Conservation (phyloP, 176 grass and related monocot species). For the Aegilops longissima region DNA sequence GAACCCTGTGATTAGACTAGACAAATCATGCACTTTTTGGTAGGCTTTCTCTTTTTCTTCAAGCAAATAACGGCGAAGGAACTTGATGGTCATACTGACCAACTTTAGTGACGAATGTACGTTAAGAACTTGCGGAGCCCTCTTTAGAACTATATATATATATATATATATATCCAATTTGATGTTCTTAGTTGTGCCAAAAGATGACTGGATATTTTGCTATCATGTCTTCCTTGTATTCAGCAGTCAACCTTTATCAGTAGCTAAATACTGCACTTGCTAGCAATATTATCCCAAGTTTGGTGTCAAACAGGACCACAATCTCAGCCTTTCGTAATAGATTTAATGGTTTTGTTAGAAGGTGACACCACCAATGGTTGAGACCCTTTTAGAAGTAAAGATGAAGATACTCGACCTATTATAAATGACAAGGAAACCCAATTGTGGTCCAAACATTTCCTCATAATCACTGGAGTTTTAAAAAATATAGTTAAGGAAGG, state of each 20-base stretch:
- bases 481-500: not conserved
- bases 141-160: constrained; percentile 3
- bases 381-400: not conserved
- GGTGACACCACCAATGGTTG: not conserved
- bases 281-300: not conserved
- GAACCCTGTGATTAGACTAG: not conserved
- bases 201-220: not conserved
- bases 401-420: not conserved
- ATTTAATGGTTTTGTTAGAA: not conserved
- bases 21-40: not conserved
- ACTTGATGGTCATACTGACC: not conserved
- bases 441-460: not conserved
- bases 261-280: not conserved
- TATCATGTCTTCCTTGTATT: constrained; percentile 2
- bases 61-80: not conserved
- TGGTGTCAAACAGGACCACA: not conserved
- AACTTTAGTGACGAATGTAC: not conserved
- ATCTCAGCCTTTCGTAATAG: not conserved
- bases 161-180: not conserved
- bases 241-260: not conserved
- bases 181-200: not conserved
- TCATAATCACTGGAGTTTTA: not conserved
- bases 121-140: not conserved
- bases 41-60: not conserved
- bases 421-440: not conserved